phyloP scores from a whole-genome alignment of 371 early-diverging fungal species.

The Mucor sp. region DNA sequence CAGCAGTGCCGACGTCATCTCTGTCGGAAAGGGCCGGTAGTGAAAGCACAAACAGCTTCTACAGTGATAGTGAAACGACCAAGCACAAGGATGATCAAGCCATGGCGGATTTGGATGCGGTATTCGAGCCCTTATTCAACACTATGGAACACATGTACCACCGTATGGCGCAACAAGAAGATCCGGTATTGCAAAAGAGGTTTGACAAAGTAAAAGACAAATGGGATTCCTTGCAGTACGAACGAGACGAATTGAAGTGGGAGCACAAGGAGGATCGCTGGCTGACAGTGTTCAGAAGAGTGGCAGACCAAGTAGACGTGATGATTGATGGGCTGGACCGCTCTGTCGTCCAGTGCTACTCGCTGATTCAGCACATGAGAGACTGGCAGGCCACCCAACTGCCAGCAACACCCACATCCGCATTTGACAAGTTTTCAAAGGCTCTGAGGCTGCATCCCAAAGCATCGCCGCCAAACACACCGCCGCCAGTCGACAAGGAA shows the following conservation, averaged over 20 bases:
- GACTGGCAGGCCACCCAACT: constrained; percentile 28
- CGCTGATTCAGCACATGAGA: constrained; percentile 47
- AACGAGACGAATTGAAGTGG: constrained; percentile 55
- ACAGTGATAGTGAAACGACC: background rate
- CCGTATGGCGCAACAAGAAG: constrained; percentile 33
- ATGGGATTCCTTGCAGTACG: constrained; percentile 50
- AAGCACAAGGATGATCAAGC: constrained; percentile 24
- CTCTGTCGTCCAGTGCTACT: constrained; percentile 56
- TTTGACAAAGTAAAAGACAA: constrained; percentile 40
- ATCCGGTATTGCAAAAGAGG: constrained; percentile 32
- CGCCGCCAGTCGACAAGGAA: constrained; percentile 45
- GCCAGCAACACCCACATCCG: background rate
- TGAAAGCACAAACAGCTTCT: background rate
- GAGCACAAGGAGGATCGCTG: constrained; percentile 68
- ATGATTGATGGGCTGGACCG: constrained; percentile 67
- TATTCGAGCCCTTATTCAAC: constrained; percentile 55
- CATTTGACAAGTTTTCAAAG: constrained; percentile 24
- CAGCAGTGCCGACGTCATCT: constrained; percentile 23
- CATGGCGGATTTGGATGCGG: constrained; percentile 47
- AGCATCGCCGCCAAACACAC: constrained; percentile 13
- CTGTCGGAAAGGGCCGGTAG: constrained; percentile 12
- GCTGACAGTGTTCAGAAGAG: constrained; percentile 62
- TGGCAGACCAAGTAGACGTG: constrained; percentile 59
- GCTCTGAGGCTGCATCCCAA: constrained; percentile 6
- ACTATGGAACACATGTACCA: constrained; percentile 54